These are phyloP conservation scores for Clitoria ternatea DNA, from an alignment of 306 rosid genomes.

Conservation along the genomic window DNA sequence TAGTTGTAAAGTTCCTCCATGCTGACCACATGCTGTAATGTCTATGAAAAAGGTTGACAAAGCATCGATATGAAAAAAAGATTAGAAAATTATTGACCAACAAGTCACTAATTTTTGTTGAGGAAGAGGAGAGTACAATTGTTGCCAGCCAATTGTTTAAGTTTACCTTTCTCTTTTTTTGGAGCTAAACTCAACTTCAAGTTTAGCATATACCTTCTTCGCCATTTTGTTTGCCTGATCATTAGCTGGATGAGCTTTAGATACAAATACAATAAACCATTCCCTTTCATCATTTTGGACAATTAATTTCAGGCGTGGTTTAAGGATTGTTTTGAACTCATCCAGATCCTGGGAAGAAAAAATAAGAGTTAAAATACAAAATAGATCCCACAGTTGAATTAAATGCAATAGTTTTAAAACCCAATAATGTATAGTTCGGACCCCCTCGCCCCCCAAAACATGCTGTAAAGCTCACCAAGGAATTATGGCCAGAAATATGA, in stretches of 20 bases:
- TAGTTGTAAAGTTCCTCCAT: slow-evolving; percentile 4
- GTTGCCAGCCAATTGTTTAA: slow-evolving; percentile 16
- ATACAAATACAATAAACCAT: slow-evolving; percentile 94
- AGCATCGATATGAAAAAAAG: slow-evolving; percentile 4
- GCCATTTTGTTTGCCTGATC: slow-evolving; percentile 85
- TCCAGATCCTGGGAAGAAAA: slow-evolving; percentile 76
- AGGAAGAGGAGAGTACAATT: slow-evolving; percentile 1
- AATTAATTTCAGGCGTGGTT: slow-evolving; percentile 93
- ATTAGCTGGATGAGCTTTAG: slow-evolving; percentile 84
- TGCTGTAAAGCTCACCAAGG: slow-evolving; percentile 5
- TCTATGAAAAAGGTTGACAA: slow-evolving; percentile 3
- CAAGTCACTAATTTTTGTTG: not conserved
- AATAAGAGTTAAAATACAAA: slow-evolving; percentile 17
- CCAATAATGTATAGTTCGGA: not conserved
- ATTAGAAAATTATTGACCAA: not conserved
- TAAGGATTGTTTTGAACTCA: slow-evolving; percentile 95
- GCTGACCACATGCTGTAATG: not conserved
- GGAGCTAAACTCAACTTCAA: slow-evolving; percentile 93
- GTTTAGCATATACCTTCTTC: slow-evolving; percentile 85
- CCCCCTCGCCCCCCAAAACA: not conserved
- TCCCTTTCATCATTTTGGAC: slow-evolving; percentile 98
- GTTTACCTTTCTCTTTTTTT: slow-evolving; percentile 92
- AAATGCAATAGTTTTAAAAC: slow-evolving; percentile 2
- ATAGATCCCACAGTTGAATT: slow-evolving; percentile 19
- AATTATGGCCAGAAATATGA: not conserved